phyloP scores from a whole-genome alignment of 768 basidiomycete species.

The Suillus sp. region DNA sequence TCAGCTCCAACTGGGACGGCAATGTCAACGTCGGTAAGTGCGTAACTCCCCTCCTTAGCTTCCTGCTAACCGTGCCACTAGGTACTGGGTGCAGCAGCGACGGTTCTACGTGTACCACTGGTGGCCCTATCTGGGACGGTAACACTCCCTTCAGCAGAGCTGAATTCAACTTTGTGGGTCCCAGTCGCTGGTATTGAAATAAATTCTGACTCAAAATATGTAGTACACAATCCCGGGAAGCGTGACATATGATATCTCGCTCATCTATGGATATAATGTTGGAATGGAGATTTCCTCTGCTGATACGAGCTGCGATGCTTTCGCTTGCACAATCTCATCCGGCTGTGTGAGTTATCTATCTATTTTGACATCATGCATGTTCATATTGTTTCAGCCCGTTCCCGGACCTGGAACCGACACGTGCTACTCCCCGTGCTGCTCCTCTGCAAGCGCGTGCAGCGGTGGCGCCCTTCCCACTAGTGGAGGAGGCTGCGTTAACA shows the following conservation, averaged over 20 bases:
- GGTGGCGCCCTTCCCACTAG: slow-evolving; percentile 30
- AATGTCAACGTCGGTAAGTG: slow-evolving; percentile 33
- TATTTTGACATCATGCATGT: background rate
- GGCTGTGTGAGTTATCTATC: slow-evolving; percentile 29
- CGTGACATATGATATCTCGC: slow-evolving; percentile 36
- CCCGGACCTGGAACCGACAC: slow-evolving; percentile 26
- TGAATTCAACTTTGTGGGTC: slow-evolving; percentile 35
- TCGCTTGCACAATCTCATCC: slow-evolving; percentile 34
- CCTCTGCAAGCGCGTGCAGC: slow-evolving; percentile 29
- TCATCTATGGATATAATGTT: slow-evolving; percentile 38
- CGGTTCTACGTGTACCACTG: slow-evolving; percentile 30
- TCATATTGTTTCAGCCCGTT: slow-evolving; percentile 27
- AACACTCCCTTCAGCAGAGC: slow-evolving; percentile 35
- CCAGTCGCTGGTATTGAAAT: background rate
- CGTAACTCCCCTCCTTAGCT: slow-evolving; percentile 1
- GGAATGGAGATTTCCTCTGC: slow-evolving; percentile 37
- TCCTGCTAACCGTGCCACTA: slow-evolving; percentile 14
- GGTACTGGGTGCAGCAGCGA: slow-evolving; percentile 29
- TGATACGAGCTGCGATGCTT: slow-evolving; percentile 27
- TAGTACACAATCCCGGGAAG: slow-evolving; percentile 28
- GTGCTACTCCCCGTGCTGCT: slow-evolving; percentile 34
- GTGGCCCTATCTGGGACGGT: slow-evolving; percentile 34
- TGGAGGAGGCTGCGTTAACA: slow-evolving; percentile 31
- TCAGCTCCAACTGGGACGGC: slow-evolving; percentile 35
- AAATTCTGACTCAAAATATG: background rate